phyloP scores from a whole-genome alignment of 2,329 filamentous ascomycete genomes.

The Sclerotinia nivalis region DNA sequence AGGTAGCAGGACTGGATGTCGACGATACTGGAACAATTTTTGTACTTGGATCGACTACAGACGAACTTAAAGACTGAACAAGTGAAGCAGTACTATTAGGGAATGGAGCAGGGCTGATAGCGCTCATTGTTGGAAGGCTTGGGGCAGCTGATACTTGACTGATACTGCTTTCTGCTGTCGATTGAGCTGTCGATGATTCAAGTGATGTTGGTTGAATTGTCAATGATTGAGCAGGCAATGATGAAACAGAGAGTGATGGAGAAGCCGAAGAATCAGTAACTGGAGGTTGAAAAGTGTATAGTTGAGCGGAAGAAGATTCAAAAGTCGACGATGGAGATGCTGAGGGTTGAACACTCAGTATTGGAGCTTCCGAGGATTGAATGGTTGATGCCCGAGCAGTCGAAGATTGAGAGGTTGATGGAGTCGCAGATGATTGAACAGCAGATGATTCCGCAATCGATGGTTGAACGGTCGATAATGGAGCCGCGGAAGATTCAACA shows the following conservation, averaged over 20 bases:
- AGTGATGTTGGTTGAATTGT: not conserved
- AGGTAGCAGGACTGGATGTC: not conserved
- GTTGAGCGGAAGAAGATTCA: not conserved
- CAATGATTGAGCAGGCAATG: not conserved
- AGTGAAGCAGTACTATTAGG: not conserved
- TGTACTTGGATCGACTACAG: not conserved
- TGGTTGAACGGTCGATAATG: not conserved
- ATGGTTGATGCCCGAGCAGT: not conserved
- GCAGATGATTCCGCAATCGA: not conserved
- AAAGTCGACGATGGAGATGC: too few species aligned
- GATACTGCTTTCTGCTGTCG: not conserved
- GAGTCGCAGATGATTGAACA: not conserved
- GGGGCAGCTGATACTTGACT: not conserved
- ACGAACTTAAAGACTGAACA: not conserved
- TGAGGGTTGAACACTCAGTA: not conserved
- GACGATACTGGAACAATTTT: not conserved
- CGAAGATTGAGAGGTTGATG: not conserved
- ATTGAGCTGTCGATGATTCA: conserved; percentile 3
- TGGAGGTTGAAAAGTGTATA: not conserved
- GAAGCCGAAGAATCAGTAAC: too few species aligned
- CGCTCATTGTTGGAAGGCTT: not conserved
- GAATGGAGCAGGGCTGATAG: not conserved
- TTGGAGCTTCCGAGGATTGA: not conserved
- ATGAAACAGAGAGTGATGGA: not conserved
- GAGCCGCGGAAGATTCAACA: not conserved